These are phyloP conservation scores for Meredithiella fracta DNA, from an alignment of 2,329 filamentous ascomycete genomes.

Conservation along the genomic window DNA sequence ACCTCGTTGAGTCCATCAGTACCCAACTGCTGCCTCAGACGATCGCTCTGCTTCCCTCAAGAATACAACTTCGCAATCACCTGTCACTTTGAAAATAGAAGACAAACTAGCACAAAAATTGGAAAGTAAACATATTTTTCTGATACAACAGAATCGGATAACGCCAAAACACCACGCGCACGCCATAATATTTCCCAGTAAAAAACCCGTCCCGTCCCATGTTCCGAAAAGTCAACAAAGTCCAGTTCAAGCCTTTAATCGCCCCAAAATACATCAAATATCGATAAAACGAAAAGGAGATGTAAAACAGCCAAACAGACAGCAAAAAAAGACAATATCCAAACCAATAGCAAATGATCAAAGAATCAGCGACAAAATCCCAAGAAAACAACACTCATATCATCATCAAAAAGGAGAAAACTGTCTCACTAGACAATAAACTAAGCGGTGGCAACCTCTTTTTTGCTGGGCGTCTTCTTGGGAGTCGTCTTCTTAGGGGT, in stretches of 20 bases:
- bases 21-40: too few species aligned
- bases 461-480: constrained; percentile 30
- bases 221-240: background rate
- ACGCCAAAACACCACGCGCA: background rate
- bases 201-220: background rate
- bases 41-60: too few species aligned
- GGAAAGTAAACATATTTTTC: background rate
- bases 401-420: constrained; percentile 3
- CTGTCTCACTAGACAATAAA: background rate
- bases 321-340: background rate
- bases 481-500: constrained; percentile 31
- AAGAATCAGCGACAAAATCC: background rate
- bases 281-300: background rate
- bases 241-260: background rate
- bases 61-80: background rate
- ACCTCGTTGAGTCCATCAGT: too few species aligned
- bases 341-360: background rate
- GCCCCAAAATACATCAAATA: background rate
- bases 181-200: background rate
- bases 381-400: constrained; percentile 4
- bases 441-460: constrained; percentile 8
- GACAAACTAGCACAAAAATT: background rate
- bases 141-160: background rate
- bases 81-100: background rate
- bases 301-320: constrained; percentile 1